Percentiles rank a stretch among this genome's conserved stretches.
Conservation (phyloP, 2,329 filamentous ascomycete genomes). For the Curvularia sp. region DNA sequence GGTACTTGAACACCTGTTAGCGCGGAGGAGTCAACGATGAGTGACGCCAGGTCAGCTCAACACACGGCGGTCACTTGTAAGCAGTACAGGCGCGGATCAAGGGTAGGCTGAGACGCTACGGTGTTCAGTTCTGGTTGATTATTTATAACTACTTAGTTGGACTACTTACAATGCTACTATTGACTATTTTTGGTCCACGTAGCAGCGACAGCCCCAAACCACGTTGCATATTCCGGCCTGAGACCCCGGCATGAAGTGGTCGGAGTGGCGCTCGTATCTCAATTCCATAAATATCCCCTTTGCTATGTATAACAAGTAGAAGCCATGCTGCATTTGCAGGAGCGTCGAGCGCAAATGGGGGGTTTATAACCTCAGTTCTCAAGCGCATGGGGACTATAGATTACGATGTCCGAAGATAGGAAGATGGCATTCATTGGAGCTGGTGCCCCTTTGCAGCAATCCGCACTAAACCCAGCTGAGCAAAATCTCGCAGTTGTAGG, state of each 20-base stretch:
- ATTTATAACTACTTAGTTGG: too few relatives aligned
- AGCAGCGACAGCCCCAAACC: constrained; percentile 30
- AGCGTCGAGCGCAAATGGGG: constrained; percentile 37
- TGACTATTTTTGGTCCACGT: constrained; percentile 35
- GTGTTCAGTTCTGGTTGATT: too few relatives aligned
- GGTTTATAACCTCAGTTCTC: constrained; percentile 39
- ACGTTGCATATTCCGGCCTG: constrained; percentile 39
- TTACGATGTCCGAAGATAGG: constrained; percentile 28
- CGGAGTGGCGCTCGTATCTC: constrained; percentile 28
- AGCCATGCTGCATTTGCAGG: constrained; percentile 37
- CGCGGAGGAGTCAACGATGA: too few relatives aligned
- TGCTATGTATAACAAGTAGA: constrained; percentile 50
- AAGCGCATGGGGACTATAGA: constrained; percentile 35
- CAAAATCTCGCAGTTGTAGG: constrained; percentile 38
- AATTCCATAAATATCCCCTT: constrained; percentile 43
- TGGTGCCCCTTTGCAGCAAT: constrained; percentile 45
- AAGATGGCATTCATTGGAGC: constrained; percentile 37
- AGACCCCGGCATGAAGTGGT: constrained; percentile 27
- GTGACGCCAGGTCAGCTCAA: too few relatives aligned
- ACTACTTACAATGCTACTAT: constrained; percentile 31
- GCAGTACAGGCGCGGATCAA: too few relatives aligned
- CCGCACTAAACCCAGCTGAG: constrained; percentile 35
- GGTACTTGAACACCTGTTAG: too few relatives aligned
- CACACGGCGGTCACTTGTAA: too few relatives aligned
- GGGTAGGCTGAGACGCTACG: too few relatives aligned